Conservation (phyloP, 2,329 filamentous ascomycete genomes). For the Fragosphaeria purpurea region DNA sequence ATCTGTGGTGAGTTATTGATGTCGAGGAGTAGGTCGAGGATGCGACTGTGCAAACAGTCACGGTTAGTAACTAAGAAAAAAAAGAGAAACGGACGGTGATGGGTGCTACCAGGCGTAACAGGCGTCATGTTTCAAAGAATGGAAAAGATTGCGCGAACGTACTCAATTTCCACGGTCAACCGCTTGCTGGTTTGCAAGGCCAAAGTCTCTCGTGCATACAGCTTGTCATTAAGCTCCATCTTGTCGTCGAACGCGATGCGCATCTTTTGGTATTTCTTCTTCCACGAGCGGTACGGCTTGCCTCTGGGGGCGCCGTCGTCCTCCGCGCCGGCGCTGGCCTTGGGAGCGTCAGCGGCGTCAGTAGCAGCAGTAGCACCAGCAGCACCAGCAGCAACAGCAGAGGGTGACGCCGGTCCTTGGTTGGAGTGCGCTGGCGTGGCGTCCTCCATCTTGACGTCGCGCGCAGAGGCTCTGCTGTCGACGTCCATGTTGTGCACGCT, state of each 20-base stretch:
- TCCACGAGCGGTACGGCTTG: constrained; percentile 55
- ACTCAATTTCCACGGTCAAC: constrained; percentile 90
- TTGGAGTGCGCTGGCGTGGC: constrained; percentile 7
- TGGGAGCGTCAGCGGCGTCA: not conserved
- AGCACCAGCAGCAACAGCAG: not conserved
- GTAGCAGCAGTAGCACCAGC: no score
- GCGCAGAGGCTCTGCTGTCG: constrained; percentile 16
- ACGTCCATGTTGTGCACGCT: constrained; percentile 17
- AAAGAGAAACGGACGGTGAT: not conserved
- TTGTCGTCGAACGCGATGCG: constrained; percentile 66
- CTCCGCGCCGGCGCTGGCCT: constrained; percentile 17
- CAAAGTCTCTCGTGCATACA: constrained; percentile 73
- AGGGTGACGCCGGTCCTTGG: not conserved
- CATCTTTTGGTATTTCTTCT: constrained; percentile 96
- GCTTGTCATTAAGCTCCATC: constrained; percentile 70
- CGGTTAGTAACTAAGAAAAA: constrained; percentile 12
- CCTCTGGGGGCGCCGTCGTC: constrained; percentile 29
- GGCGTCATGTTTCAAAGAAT: no score
- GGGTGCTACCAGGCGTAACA: no score
- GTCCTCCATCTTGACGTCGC: constrained; percentile 33
- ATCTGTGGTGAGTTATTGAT: constrained; percentile 79
- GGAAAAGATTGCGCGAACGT: constrained; percentile 24
- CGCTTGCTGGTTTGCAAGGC: constrained; percentile 72
- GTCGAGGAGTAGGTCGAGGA: constrained; percentile 81
- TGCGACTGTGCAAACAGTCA: constrained; percentile 46